Conservation (phyloP, 116 monocot species). For the Phalaenopsis hybrid region DNA sequence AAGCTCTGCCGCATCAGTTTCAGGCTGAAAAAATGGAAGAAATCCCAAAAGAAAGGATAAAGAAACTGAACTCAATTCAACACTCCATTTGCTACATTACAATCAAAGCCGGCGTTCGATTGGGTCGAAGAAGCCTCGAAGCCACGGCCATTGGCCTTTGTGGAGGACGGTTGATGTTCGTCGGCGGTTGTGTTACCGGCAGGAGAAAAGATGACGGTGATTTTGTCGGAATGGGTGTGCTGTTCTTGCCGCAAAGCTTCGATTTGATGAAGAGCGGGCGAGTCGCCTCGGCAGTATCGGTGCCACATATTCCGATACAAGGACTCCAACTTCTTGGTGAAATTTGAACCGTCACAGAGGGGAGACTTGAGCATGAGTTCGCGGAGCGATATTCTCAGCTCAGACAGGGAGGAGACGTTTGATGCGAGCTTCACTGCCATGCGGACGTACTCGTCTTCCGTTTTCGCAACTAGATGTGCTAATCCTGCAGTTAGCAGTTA, state of each 20-base stretch:
- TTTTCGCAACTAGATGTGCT: conserved; percentile 53
- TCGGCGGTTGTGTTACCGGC: neutral
- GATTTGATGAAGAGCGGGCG: conserved; percentile 44
- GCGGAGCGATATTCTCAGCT: conserved; percentile 72
- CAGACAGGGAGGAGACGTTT: conserved; percentile 54
- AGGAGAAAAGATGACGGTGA: conserved; percentile 19
- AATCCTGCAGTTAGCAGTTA: conserved; percentile 55
- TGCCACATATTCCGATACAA: conserved; percentile 76
- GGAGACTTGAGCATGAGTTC: conserved; percentile 80
- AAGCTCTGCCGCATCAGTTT: neutral
- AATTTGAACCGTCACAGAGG: conserved; percentile 73
- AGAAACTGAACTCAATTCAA: neutral
- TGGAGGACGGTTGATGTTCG: conserved; percentile 1
- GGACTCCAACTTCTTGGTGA: conserved; percentile 56
- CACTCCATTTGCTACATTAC: neutral
- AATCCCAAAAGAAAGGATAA: neutral
- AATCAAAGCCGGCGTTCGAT: neutral
- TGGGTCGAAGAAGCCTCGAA: neutral
- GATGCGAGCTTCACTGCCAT: conserved; percentile 65
- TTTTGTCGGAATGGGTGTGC: conserved; percentile 13
- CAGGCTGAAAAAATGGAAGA: neutral
- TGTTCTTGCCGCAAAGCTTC: conserved; percentile 37
- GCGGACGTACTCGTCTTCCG: conserved; percentile 79
- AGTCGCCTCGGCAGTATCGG: conserved; percentile 78
- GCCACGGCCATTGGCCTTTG: conserved; percentile 23